Base-by-base conservation (phyloP, 2,329 filamentous ascomycete species). In the Byssothecium circinans region DNA sequence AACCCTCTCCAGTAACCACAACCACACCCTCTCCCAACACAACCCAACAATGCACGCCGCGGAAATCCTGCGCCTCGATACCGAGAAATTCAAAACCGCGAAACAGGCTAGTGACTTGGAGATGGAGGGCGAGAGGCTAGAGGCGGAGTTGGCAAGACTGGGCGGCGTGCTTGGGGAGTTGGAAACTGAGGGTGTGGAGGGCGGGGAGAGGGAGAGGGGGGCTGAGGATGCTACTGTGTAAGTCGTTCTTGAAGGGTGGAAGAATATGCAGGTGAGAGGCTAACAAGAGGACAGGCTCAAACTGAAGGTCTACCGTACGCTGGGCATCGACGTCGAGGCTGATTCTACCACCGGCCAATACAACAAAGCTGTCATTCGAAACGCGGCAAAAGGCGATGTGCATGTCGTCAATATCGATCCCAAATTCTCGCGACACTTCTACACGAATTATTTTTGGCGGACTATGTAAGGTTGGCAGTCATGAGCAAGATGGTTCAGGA, bases 401-500 rank as follows among this genome's bases (percentile, higher is more conserved):
- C 89, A 96, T 69, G 89, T 97, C 41, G 86, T 99, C 51, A 95
- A 95, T 64, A 85, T 99, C 69, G 91, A 97, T 62, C 85, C 88
- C 61, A 95, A 94, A 75, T 91, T 96, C 70, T 92, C 89, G 49
- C 81, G 86, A 53, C 92, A 88, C 70, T 96, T 95, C 67, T 96
- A 96, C 65, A 89, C 91, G 18, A 95, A 96, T 63, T 95, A 95
- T 70, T 95, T 97, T 67, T 99, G 94, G 94, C 81, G 90, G 63
- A 92, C 85, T 23, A 78, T 96, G 69, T 95, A 57, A 50, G 5
- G 36, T 37, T 47, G 29, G 12, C 32, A 46, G 46, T 23, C 48
- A 44, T 8, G n/a, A 43, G 34, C 15, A 17, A 41, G 22, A 17
- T 36, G 15, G 34, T 37, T 25, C 48, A 44, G 52, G 50, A 55